Conservation (phyloP, 148 eudicot genomes). For the Dianthus caryophyllus region DNA sequence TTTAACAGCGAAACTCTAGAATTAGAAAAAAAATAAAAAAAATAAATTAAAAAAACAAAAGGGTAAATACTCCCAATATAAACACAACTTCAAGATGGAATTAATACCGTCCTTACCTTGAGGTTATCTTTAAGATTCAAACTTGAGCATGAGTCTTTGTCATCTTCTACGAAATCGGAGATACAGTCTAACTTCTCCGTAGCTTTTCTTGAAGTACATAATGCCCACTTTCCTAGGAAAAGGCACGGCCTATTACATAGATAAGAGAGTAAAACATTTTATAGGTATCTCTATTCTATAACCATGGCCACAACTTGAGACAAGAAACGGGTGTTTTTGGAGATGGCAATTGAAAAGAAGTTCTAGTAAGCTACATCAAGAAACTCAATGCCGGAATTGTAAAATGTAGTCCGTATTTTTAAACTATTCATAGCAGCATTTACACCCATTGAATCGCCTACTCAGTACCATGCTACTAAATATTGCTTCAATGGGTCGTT, state of each 20-base stretch:
- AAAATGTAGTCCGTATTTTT: slow-evolving; percentile 7
- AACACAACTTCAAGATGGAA: background rate
- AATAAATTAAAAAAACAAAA: background rate
- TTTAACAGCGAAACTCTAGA: background rate
- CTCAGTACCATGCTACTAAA: background rate
- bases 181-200: slow-evolving; percentile 24
- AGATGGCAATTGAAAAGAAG: background rate
- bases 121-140: slow-evolving; percentile 25
- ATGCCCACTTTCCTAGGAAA: slow-evolving; percentile 49
- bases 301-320: background rate
- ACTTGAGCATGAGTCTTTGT: slow-evolving; percentile 23
- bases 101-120: slow-evolving; percentile 39
- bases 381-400: background rate
- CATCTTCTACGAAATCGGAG: slow-evolving; percentile 17
- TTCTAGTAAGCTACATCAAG: background rate
- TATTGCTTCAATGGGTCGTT: background rate
- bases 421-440: background rate
- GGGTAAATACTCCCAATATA: background rate
- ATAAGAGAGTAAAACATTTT: slow-evolving; percentile 6
- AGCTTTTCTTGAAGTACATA: slow-evolving; percentile 24
- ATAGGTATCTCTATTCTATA: slow-evolving; percentile 5
- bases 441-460: background rate
- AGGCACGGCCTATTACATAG: slow-evolving; percentile 16
- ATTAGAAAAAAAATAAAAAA: no score
- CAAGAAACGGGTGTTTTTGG: background rate